Percentiles rank a stretch among this genome's conserved stretches.
Conservation (phyloP, 208 protist species). For the Crithidia acanthocephali region DNA sequence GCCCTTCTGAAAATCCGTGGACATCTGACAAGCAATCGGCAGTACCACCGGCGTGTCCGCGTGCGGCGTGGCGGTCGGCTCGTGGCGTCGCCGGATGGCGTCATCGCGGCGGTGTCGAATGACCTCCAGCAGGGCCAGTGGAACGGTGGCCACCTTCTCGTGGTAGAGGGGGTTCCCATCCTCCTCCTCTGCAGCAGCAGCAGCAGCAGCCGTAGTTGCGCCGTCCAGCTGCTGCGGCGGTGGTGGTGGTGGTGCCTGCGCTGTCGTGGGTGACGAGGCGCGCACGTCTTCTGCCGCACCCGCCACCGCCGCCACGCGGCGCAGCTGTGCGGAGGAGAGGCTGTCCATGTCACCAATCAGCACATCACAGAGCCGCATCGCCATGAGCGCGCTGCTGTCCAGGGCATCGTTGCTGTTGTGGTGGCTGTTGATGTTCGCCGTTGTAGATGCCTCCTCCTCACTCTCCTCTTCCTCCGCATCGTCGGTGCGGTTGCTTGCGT, state of each 20-base stretch:
- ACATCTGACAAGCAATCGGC: conserved; percentile 70
- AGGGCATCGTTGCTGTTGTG: not conserved
- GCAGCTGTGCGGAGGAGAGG: conserved; percentile 19
- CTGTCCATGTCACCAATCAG: conserved; percentile 65
- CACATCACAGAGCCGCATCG: conserved; percentile 36
- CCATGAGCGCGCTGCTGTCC: conserved; percentile 6
- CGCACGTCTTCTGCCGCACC: conserved; percentile 10
- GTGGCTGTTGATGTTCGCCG: not conserved
- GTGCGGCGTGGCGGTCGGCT: not conserved
- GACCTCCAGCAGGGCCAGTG: conserved; percentile 34
- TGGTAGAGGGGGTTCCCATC: conserved; percentile 13
- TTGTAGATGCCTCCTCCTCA: not conserved
- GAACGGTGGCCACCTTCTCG: conserved; percentile 39
- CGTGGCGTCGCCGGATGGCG: not conserved
- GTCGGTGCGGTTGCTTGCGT: not conserved
- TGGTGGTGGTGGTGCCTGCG: not conserved
- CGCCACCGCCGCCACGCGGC: conserved; percentile 7
- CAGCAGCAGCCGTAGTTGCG: not conserved
- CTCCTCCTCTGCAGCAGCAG: not conserved
- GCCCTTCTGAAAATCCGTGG: conserved; percentile 84
- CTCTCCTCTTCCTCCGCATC: not conserved
- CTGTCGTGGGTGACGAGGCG: not conserved
- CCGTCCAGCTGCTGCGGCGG: not conserved
- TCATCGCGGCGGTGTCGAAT: conserved; percentile 35
- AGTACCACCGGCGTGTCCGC: conserved; percentile 35